phyloP scores from a whole-genome alignment of 768 basidiomycete genomes.

The Dioszegia crocea region DNA sequence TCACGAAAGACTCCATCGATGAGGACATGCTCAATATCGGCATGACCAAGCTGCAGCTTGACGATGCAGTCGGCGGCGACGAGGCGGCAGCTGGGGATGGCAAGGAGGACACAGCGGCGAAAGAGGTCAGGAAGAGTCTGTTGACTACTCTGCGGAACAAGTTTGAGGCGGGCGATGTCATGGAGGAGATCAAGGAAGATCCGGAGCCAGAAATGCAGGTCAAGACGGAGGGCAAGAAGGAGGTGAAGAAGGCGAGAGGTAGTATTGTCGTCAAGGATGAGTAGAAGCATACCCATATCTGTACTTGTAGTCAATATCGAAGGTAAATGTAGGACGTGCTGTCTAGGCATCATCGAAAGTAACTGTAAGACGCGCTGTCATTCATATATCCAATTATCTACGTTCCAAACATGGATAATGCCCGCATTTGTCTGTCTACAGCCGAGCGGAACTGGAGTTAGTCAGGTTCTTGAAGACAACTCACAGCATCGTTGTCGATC shows the following conservation, averaged over 20 bases:
- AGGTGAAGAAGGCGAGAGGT: constrained; percentile 31
- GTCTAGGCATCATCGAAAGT: too few relatives aligned
- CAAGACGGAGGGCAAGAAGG: constrained; percentile 10
- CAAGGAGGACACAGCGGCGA: constrained; percentile 64
- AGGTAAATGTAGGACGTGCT: too few relatives aligned
- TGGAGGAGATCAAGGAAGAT: constrained; percentile 3
- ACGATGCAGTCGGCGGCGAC: constrained; percentile 86
- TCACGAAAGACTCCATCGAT: constrained; percentile 85
- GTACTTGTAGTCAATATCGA: background rate
- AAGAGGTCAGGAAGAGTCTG: constrained; percentile 77
- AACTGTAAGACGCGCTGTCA: too few relatives aligned
- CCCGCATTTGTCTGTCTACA: constrained; percentile 49
- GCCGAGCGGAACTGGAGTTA: constrained; percentile 42
- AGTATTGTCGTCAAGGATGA: constrained; percentile 9
- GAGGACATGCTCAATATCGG: constrained; percentile 92
- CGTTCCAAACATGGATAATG: constrained; percentile 43
- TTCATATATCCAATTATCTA: too few relatives aligned
- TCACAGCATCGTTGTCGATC: constrained; percentile 78
- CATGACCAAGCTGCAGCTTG: constrained; percentile 81
- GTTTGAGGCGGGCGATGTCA: constrained; percentile 55
- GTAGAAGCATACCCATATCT: background rate
- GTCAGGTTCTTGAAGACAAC: constrained; percentile 5
- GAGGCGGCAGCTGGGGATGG: constrained; percentile 57
- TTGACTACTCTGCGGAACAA: constrained; percentile 80
- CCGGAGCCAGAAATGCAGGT: background rate